A percentile compares a stretch with the other conserved stretches of the same genome.
phyloP scores from a whole-genome alignment of 2,329 filamentous ascomycete species.

The Pseudogymnoascus sp. region DNA sequence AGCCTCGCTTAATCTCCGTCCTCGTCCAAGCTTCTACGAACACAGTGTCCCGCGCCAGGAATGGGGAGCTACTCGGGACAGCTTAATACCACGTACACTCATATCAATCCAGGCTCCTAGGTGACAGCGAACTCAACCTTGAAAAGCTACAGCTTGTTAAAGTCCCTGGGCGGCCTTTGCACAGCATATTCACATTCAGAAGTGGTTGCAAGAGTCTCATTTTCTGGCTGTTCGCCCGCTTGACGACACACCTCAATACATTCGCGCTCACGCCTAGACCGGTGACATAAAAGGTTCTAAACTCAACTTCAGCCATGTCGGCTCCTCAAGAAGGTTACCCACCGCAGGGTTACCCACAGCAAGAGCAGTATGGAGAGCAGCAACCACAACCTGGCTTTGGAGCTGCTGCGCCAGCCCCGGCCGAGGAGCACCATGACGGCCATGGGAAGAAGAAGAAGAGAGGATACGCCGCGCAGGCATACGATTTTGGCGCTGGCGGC shows the following conservation, averaged over 20 bases:
- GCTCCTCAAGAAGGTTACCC: slow-evolving; percentile 44
- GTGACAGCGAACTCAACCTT: not conserved
- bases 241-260: not conserved
- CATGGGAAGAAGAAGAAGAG: slow-evolving; percentile 78
- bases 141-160: slow-evolving; percentile 4
- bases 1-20: not conserved
- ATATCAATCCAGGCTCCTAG: not conserved
- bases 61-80: slow-evolving; percentile 4
- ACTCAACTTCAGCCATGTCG: slow-evolving; percentile 32
- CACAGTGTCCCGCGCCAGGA: slow-evolving; percentile 4
- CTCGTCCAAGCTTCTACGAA: slow-evolving; percentile 4
- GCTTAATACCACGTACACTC: slow-evolving; percentile 1
- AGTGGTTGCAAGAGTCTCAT: not conserved
- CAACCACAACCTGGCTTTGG: slow-evolving; percentile 28
- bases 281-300: not conserved
- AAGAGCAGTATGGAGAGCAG: slow-evolving; percentile 40
- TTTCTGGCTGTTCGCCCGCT: not conserved
- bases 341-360: slow-evolving; percentile 33
- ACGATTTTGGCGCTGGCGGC: slow-evolving; percentile 81
- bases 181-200: not conserved
- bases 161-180: slow-evolving; percentile 1
- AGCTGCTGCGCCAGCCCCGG: slow-evolving; percentile 22
- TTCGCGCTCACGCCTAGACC: not conserved
- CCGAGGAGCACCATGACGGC: slow-evolving; percentile 30
- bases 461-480: slow-evolving; percentile 89